phyloP scores from a whole-genome alignment of 2,329 filamentous ascomycete species.

The Rasamsonia emersonii region DNA sequence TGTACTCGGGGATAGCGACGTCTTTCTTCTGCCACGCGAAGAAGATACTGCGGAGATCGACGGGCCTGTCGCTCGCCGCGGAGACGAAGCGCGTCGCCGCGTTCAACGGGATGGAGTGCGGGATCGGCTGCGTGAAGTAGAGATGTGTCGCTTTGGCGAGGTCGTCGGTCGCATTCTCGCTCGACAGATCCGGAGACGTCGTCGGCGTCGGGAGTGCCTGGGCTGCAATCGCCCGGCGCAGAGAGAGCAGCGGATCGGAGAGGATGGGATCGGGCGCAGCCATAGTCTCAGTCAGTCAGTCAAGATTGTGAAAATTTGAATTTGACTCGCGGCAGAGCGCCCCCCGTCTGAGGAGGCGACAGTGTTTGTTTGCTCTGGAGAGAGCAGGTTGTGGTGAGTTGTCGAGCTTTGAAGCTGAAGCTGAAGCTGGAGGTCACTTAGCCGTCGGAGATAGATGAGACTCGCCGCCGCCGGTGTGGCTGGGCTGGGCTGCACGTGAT shows the following conservation, averaged over 20 bases:
- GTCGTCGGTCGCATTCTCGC: constrained; percentile 51
- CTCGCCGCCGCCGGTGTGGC: too few species aligned
- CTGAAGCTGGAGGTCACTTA: too few species aligned
- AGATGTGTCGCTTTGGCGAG: constrained; percentile 72
- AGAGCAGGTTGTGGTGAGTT: too few species aligned
- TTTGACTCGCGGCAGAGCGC: neutral
- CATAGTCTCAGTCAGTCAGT: too few species aligned
- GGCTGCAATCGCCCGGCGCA: constrained; percentile 73
- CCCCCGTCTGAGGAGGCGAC: too few species aligned
- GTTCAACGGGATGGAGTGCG: constrained; percentile 59
- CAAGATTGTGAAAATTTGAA: too few species aligned
- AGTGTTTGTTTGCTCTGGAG: too few species aligned
- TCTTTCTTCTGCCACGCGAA: constrained; percentile 95
- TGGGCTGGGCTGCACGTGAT: too few species aligned
- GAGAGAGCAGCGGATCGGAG: constrained; percentile 70
- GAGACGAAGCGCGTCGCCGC: constrained; percentile 79
- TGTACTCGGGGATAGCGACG: constrained; percentile 82
- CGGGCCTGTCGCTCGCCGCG: constrained; percentile 54
- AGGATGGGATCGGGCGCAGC: constrained; percentile 44
- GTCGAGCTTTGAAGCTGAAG: too few species aligned
- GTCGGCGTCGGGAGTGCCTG: constrained; percentile 63
- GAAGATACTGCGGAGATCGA: constrained; percentile 89
- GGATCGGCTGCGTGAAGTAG: constrained; percentile 56
- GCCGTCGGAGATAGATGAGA: too few species aligned
- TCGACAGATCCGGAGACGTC: constrained; percentile 53